Evolutionary conservation across 2,329 filamentous ascomycete genomes (phyloP).

Genomic region (Stagonosporopsis chrysanthemi): DNA sequence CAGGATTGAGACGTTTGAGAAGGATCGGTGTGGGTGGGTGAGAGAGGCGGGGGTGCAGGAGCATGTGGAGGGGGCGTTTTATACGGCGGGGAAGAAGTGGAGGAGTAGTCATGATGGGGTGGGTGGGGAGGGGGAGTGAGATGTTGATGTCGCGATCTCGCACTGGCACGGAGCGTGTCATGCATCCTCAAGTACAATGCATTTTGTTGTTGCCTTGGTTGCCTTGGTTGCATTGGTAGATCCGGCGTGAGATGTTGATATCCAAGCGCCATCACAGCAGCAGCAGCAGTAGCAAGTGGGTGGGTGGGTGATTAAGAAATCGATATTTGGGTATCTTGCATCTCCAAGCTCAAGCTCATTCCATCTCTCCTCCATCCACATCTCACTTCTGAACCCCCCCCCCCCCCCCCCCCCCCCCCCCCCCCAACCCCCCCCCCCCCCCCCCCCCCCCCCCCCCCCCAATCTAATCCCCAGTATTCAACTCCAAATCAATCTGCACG

Average conservation of each 20-base stretch:
- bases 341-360: too few relatives aligned
- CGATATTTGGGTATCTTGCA: background rate
- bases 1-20: conserved; percentile 60
- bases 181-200: too few relatives aligned
- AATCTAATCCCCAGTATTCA: conserved; percentile 46
- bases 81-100: conserved; percentile 21
- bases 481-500: conserved; percentile 65
- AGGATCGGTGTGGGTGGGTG: conserved; percentile 61
- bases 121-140: conserved; percentile 11
- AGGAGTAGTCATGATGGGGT: conserved; percentile 22
- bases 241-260: too few relatives aligned
- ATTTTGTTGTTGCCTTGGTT: too few relatives aligned
- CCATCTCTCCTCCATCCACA: too few relatives aligned
- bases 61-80: conserved; percentile 21
- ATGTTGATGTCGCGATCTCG: too few relatives aligned
- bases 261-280: too few relatives aligned
- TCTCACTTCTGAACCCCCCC: too few relatives aligned
- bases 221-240: too few relatives aligned
- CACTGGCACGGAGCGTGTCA: too few relatives aligned
- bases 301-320: too few relatives aligned
- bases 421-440: background rate
- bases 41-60: conserved; percentile 17
- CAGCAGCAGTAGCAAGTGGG: too few relatives aligned
- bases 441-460: background rate
- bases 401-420: background rate